Evolutionary conservation across 345 rosid species (phyloP), one percentile per base, ranked within the genome.

Genomic region (Atalantia buxifolia): DNA sequence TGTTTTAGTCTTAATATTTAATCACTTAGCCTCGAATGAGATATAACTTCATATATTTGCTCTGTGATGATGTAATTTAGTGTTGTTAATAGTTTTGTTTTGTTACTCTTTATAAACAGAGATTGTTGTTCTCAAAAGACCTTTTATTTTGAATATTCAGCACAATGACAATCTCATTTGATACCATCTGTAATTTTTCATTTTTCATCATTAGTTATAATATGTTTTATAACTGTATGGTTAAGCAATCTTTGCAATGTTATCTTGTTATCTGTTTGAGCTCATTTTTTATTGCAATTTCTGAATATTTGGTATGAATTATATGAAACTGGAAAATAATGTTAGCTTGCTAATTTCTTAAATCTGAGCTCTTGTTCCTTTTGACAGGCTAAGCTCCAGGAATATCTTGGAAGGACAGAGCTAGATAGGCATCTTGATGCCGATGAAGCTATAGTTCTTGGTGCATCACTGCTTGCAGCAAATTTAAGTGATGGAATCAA

Each of bases 401-500:
- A 97, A 83, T 94, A 85, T 87, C 89, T 97, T 72, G 98, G 96
- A 78, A 93, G 92, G 85, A 92, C 86, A 82, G 97, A 90, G 70
- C 87, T 97, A 81, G 99, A 89, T 89, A 97, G 86, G 82, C 99
- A 97, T 91, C 86, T 97, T 73, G 99, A 97, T 90, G 98, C 99
- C 76, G 99, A 97, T 87, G 99, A 97, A 86, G 99, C 98, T 64
- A 88, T 92, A 81, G 99, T 90, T 86, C 98, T 97, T 48, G 99
- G 99, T 79, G 82, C 97, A 31, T 77, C 99, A n/a, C 83, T 97
- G 53, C 92, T 86, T 88, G 98, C 99, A 77, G 99, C 99, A 75
- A 97, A 97, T 88, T 77, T 97, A 80, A 97, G 99, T 83, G 99
- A 97, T 90, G 98, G 98, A 80, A 97, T 97, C 80, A 94, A 93